Percentiles rank a stretch among this genome's conserved stretches.
These are phyloP conservation scores for Colletotrichum brevisporum DNA, from an alignment of 2,329 filamentous ascomycete genomes.

Conservation along the genomic window DNA sequence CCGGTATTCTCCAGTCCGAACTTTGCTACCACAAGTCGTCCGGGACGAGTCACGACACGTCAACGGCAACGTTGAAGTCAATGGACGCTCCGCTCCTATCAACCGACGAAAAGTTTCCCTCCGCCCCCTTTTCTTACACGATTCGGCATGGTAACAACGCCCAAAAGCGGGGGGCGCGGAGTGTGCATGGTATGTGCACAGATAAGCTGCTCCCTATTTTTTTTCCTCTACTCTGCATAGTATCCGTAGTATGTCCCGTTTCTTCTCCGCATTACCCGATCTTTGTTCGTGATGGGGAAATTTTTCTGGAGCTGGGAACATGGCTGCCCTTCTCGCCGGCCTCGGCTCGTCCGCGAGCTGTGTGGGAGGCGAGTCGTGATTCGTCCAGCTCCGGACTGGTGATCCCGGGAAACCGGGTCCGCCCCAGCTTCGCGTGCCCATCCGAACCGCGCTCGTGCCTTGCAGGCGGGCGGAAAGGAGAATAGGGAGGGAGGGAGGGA, in stretches of 20 bases:
- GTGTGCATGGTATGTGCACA: not conserved
- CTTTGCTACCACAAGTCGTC: not conserved
- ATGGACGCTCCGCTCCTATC: slow-evolving; percentile 19
- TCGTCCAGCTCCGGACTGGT: not conserved
- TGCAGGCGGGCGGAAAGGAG: slow-evolving; percentile 9
- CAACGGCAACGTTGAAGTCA: slow-evolving; percentile 24
- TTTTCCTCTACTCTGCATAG: no score
- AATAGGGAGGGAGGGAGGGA: slow-evolving; percentile 1
- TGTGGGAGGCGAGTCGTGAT: slow-evolving; percentile 1
- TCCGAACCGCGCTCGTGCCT: slow-evolving; percentile 13
- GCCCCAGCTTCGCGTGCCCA: slow-evolving; percentile 23
- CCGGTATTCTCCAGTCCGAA: not conserved
- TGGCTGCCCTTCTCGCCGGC: not conserved
- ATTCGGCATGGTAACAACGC: slow-evolving; percentile 25
- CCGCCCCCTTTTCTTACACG: slow-evolving; percentile 17
- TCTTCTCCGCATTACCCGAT: slow-evolving; percentile 28
- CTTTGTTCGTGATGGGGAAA: not conserved
- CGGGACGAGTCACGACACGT: slow-evolving; percentile 3
- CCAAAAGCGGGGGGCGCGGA: slow-evolving; percentile 2
- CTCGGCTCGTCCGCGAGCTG: no score
- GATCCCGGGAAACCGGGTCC: slow-evolving; percentile 31
- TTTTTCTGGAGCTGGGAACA: slow-evolving; percentile 2
- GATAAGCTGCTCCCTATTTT: slow-evolving; percentile 19
- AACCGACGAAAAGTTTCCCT: slow-evolving; percentile 12
- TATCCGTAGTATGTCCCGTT: no score